phyloP scores from a whole-genome alignment of 1,139 yeast genomes.

The Yamadazyma atlantica region DNA sequence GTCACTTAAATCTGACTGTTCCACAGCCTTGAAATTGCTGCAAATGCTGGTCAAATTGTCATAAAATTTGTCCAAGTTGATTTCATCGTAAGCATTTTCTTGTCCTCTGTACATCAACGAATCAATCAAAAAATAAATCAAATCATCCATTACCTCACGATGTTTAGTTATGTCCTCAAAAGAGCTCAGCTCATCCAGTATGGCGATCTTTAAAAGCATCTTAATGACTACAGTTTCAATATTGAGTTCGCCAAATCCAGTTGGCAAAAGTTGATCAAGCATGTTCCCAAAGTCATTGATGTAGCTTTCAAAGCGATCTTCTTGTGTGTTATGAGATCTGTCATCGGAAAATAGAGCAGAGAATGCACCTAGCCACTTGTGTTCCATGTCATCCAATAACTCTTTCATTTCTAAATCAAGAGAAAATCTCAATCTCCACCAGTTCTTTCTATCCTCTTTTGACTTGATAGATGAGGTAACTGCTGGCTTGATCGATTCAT shows the following conservation, averaged over 20 bases:
- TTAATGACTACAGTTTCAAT: background rate
- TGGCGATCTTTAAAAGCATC: constrained; percentile 35
- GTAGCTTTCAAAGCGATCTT: background rate
- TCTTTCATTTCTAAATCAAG: constrained; percentile 58
- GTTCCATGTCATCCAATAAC: constrained; percentile 60
- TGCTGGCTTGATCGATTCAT: constrained; percentile 54
- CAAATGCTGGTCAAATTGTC: constrained; percentile 38
- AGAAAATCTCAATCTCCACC: constrained; percentile 76
- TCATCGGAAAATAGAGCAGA: constrained; percentile 49
- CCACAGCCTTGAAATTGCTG: background rate
- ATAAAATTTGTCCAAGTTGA: constrained; percentile 55
- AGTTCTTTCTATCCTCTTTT: constrained; percentile 59
- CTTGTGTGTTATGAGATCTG: background rate
- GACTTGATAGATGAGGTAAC: constrained; percentile 53
- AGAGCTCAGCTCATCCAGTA: constrained; percentile 15
- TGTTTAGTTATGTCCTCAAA: constrained; percentile 34
- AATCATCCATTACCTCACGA: constrained; percentile 46
- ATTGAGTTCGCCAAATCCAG: constrained; percentile 2
- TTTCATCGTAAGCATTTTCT: constrained; percentile 60
- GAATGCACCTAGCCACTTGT: constrained; percentile 82
- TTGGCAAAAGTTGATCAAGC: constrained; percentile 9
- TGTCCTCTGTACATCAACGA: constrained; percentile 63
- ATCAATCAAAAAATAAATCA: constrained; percentile 63
- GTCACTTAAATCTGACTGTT: background rate
- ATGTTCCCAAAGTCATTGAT: constrained; percentile 4